These are phyloP conservation scores for Cordyceps pruinosa DNA, from an alignment of 2,329 filamentous ascomycete species.

Conservation along the genomic window DNA sequence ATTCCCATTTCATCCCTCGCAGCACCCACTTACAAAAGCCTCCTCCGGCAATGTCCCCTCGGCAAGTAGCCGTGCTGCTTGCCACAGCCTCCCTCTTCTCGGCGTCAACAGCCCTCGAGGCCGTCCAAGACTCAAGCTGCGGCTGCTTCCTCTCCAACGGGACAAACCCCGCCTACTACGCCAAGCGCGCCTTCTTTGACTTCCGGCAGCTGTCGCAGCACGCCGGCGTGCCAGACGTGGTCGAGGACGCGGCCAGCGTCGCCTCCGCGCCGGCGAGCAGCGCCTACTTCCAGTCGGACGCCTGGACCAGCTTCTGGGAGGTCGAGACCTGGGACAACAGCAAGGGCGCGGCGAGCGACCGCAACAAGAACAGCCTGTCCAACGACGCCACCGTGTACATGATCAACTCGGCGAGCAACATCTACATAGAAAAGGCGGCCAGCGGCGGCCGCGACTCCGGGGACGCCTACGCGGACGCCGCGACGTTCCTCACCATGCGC, in stretches of 20 bases:
- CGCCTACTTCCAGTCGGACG: conserved; percentile 30
- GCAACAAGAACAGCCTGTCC: conserved; percentile 16
- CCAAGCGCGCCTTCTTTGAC: conserved; percentile 43
- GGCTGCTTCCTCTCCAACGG: conserved; percentile 44
- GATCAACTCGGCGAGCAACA: conserved; percentile 36
- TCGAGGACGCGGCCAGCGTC: conserved; percentile 23
- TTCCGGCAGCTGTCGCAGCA: conserved; percentile 37
- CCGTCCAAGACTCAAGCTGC: conserved; percentile 30
- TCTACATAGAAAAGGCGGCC: conserved; percentile 39
- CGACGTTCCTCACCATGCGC: conserved; percentile 42
- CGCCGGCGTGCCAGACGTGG: conserved; percentile 27
- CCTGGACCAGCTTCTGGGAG: conserved; percentile 24
- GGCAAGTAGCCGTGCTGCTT: neutral
- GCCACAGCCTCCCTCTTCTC: neutral
- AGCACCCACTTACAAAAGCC: neutral
- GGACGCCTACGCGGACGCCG: conserved; percentile 24
- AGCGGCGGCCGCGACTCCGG: conserved; percentile 21
- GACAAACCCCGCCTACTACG: conserved; percentile 36
- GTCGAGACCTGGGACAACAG: conserved; percentile 25
- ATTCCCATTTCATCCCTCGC: neutral
- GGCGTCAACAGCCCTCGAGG: neutral
- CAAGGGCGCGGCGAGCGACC: neutral
- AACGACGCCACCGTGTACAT: conserved; percentile 27
- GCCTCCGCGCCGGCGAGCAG: conserved; percentile 27
- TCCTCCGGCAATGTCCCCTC: neutral